A percentile compares a stretch with the other conserved stretches of the same genome.
Conservation (phyloP, 805 yeast species). For the Kodamaea lidongshanica region DNA sequence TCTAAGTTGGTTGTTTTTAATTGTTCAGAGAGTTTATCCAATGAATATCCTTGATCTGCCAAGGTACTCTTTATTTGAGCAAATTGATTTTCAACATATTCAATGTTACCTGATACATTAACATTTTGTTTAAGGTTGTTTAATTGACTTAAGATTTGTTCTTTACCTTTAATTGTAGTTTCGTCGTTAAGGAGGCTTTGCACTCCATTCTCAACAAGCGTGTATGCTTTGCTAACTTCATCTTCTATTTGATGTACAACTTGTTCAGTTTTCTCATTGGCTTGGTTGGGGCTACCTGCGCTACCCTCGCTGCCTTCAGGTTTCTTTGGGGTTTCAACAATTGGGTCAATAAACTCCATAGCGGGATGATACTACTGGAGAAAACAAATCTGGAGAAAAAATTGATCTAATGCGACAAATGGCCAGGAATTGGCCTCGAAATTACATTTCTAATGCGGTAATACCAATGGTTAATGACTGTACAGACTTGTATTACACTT, state of each 20-base stretch:
- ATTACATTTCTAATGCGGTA: too few species aligned
- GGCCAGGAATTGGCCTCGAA: too few species aligned
- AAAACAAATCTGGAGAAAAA: constrained; percentile 2
- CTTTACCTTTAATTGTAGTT: constrained; percentile 10
- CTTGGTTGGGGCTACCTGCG: constrained; percentile 4
- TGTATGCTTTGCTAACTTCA: constrained; percentile 47
- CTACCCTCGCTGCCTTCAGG: constrained; percentile 15
- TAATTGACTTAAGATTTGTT: constrained; percentile 25
- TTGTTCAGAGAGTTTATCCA: constrained; percentile 6
- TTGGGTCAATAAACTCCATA: constrained; percentile 33
- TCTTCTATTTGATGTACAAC: constrained; percentile 46
- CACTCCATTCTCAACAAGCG: constrained; percentile 44
- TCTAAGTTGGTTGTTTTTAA: constrained; percentile 4
- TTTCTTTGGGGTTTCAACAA: too few species aligned
- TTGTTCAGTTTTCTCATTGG: constrained; percentile 47
- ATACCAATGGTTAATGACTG: too few species aligned
- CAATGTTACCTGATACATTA: constrained; percentile 16
- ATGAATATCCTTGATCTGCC: constrained; percentile 6
- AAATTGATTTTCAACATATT: constrained; percentile 24
- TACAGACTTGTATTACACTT: too few species aligned
- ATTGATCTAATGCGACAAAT: background rate
- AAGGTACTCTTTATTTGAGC: constrained; percentile 6
- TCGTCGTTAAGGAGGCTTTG: constrained; percentile 14
- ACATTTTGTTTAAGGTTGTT: constrained; percentile 20
- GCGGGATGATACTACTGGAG: background rate